These are phyloP conservation scores for Gentiana straminea DNA, from an alignment of 257 asterid species.

Conservation along the genomic window DNA sequence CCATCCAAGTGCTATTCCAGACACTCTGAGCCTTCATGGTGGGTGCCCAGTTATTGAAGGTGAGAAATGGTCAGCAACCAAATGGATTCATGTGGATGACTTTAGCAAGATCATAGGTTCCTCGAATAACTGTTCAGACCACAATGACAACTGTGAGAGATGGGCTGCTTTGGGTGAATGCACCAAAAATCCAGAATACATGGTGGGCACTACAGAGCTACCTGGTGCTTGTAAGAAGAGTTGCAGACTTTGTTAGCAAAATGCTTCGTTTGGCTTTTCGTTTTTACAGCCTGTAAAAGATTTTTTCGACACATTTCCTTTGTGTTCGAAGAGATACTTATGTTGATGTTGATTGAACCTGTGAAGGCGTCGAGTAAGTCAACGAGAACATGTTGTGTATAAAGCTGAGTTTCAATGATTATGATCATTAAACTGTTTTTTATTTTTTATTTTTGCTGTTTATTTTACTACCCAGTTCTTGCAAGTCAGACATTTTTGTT, in stretches of 20 bases:
- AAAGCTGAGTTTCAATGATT: too few species aligned
- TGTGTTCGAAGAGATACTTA: too few species aligned
- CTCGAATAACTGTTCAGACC: slow-evolving; percentile 41
- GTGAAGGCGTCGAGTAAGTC: too few species aligned
- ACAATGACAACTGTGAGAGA: slow-evolving; percentile 49
- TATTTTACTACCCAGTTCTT: too few species aligned
- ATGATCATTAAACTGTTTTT: too few species aligned
- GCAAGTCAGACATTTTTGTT: too few species aligned
- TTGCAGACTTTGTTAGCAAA: slow-evolving; percentile 60
- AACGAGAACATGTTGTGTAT: too few species aligned
- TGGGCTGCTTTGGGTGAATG: slow-evolving; percentile 99
- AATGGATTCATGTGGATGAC: slow-evolving; percentile 89
- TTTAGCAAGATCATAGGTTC: slow-evolving; percentile 54
- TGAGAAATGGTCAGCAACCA: slow-evolving; percentile 98
- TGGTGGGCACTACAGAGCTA: slow-evolving; percentile 74
- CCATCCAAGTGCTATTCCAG: slow-evolving; percentile 62
- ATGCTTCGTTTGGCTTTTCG: not conserved
- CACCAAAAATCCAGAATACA: slow-evolving; percentile 77
- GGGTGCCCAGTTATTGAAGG: slow-evolving; percentile 95
- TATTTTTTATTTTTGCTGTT: too few species aligned
- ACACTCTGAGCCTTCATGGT: slow-evolving; percentile 75
- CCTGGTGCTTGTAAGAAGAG: slow-evolving; percentile 88
- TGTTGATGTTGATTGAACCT: too few species aligned
- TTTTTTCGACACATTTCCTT: too few species aligned
- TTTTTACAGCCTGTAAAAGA: too few species aligned